Base-by-base conservation (phyloP, 805 yeast genomes). In the Kuraishia ogatae region DNA sequence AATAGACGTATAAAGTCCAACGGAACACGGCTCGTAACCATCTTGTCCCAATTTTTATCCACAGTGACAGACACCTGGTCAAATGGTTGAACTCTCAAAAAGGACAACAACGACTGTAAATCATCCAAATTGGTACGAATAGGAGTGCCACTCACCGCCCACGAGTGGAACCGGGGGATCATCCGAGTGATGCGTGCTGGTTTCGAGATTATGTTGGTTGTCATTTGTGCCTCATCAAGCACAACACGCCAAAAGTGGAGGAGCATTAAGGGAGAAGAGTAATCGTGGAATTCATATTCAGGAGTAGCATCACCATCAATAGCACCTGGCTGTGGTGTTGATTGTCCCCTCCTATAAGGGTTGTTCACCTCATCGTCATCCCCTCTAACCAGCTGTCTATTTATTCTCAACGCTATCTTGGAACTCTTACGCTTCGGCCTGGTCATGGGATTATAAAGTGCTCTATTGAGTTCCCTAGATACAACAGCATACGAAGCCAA, bases 111-210 rank as follows among this genome's bases (percentile, higher is more conserved):
- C 0, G 96, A 86, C 50, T 79, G 82, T 51, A 92, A 73, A 67
- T 93, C 97, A 35, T 75, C 66, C 48, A 87, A 69, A 47, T 81
- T 77, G 58, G 79, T 80, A 59, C 84, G 83, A 17, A 91, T 85
- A 0, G 97, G 96, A 0, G 99, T 94, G 6, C 99, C 99, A 0
- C 97, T 89, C 0, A 92, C 97, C 17, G 96, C 97, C 98, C 98
- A 94, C 0, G 97, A 83, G 70, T 94, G 97, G 50, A 82, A 80
- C 53, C 97, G 75, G 3, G 97, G 93, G 24, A 94, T 80, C 43
- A 88, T 71, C 2, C 87, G 75, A 0, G 97, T 90, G 55, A 91
- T 88, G 55, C 80, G 83, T 21, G 96, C 90, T 1, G 94, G 89
- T 53, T 87, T 81, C 0, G 93, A 81, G 2, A 82, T 76, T 22